A percentile compares a stretch with the other conserved stretches of the same genome.
Conservation (phyloP, 805 yeast species). For the Hanseniaspora singularis region DNA sequence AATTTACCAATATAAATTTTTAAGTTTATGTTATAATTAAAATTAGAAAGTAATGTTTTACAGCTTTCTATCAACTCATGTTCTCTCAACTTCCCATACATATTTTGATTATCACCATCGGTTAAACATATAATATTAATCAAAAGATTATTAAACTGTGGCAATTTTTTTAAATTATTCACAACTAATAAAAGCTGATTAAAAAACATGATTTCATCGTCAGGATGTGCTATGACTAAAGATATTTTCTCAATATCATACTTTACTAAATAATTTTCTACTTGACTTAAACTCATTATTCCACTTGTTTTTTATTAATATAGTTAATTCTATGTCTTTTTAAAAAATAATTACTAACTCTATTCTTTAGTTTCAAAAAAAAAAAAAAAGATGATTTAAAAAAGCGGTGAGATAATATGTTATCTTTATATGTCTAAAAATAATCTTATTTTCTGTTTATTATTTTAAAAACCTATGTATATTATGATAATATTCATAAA, state of each 20-base stretch:
- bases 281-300: too few species aligned
- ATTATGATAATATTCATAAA: too few species aligned
- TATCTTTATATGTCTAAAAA: too few species aligned
- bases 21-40: conserved; percentile 9
- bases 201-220: conserved; percentile 96
- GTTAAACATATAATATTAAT: conserved; percentile 60
- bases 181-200: conserved; percentile 59
- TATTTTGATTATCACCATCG: conserved; percentile 56
- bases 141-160: conserved; percentile 30
- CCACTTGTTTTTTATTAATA: too few species aligned
- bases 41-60: conserved; percentile 19
- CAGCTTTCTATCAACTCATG: conserved; percentile 39
- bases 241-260: conserved; percentile 26
- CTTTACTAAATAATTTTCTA: not conserved
- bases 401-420: too few species aligned
- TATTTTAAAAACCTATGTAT: too few species aligned
- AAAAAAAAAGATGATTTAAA: too few species aligned
- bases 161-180: conserved; percentile 33
- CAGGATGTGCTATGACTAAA: conserved; percentile 85
- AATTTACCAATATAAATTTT: conserved; percentile 30
- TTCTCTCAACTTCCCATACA: conserved; percentile 52
- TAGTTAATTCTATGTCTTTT: too few species aligned
- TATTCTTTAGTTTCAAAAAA: too few species aligned
- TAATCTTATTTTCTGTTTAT: too few species aligned
- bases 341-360: too few species aligned